These are phyloP conservation scores for Malus hybrid DNA, from an alignment of 331 rosid genomes.

Conservation along the genomic window DNA sequence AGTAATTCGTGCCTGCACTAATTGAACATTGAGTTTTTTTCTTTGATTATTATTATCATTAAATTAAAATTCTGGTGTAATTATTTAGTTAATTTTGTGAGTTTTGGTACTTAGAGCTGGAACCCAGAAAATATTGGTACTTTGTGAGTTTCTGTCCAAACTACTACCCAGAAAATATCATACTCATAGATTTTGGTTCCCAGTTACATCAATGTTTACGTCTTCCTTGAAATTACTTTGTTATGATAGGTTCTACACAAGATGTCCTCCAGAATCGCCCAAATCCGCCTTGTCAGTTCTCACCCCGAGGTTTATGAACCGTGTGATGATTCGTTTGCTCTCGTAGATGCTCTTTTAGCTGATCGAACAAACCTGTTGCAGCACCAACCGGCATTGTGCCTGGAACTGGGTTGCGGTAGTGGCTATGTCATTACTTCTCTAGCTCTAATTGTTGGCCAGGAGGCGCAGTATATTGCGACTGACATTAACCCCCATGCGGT, in stretches of 20 bases:
- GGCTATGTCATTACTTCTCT: constrained; percentile 93
- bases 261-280: constrained; percentile 56
- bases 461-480: constrained; percentile 63
- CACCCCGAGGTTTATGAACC: constrained; percentile 95
- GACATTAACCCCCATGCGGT: constrained; percentile 80
- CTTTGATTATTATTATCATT: background rate
- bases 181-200: background rate
- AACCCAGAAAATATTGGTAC: background rate
- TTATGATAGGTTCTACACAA: constrained; percentile 32
- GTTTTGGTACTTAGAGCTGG: background rate
- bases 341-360: constrained; percentile 92
- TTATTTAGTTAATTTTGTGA: no score
- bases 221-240: background rate
- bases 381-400: constrained; percentile 65
- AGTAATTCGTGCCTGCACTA: background rate
- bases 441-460: constrained; percentile 75
- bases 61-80: background rate
- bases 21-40: background rate
- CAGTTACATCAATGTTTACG: background rate
- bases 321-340: constrained; percentile 92
- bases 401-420: constrained; percentile 96
- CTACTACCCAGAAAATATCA: background rate
- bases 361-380: constrained; percentile 55
- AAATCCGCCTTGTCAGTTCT: constrained; percentile 77
- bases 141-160: background rate